Percentiles rank a stretch among this genome's conserved stretches.
These are phyloP conservation scores for Suillus weaverae DNA, from an alignment of 768 basidiomycete species.

Conservation along the genomic window DNA sequence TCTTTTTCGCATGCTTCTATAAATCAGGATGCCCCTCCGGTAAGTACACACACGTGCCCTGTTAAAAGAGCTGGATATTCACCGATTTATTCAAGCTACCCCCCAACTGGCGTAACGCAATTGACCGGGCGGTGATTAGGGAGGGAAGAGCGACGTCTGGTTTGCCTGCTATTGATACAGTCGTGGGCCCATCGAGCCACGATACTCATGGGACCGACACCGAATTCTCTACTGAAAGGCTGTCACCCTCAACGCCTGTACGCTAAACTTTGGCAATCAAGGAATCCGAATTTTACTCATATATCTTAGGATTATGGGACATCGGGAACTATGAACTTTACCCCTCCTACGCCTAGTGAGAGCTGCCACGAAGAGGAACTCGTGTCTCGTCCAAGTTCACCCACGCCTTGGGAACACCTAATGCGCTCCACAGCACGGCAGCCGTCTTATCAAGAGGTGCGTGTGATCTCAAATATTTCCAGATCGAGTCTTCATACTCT, in stretches of 20 bases:
- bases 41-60: slow-evolving; percentile 19
- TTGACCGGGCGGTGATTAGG: slow-evolving; percentile 33
- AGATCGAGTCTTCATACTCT: slow-evolving; percentile 8
- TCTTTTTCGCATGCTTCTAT: slow-evolving; percentile 22
- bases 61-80: slow-evolving; percentile 11
- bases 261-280: slow-evolving; percentile 29
- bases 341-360: slow-evolving; percentile 36
- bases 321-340: slow-evolving; percentile 30
- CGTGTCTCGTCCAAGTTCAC: slow-evolving; percentile 35
- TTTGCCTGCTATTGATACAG: slow-evolving; percentile 33
- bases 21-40: slow-evolving; percentile 30
- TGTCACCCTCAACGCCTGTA: slow-evolving; percentile 36
- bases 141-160: slow-evolving; percentile 27
- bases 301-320: slow-evolving; percentile 33
- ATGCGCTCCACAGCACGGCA: slow-evolving; percentile 8
- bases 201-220: slow-evolving; percentile 23
- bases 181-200: slow-evolving; percentile 30
- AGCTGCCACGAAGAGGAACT: slow-evolving; percentile 33
- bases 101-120: slow-evolving; percentile 37
- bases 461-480: slow-evolving; percentile 9
- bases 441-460: slow-evolving; percentile 22
- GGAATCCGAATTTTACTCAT: slow-evolving; percentile 24
- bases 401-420: slow-evolving; percentile 34
- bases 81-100: slow-evolving; percentile 25
- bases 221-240: slow-evolving; percentile 29